Evolutionary conservation across 352 stramenopile genomes (phyloP).

Genomic region (Phytophthora agathidicida): DNA sequence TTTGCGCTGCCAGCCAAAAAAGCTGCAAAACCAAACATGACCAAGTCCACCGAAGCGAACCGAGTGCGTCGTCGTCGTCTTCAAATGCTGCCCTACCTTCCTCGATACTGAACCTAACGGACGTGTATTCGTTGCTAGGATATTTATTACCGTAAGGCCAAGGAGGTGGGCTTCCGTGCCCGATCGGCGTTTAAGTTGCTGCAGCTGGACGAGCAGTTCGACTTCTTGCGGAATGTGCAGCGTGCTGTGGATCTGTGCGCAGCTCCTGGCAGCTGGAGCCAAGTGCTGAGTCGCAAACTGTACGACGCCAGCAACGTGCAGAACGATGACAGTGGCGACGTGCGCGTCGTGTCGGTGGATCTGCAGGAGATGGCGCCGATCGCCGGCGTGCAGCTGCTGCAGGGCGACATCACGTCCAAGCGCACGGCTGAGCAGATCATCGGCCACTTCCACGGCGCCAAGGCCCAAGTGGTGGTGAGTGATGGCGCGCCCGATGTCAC

Average conservation of each 20-base stretch:
- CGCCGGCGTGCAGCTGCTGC: slow-evolving; percentile 93
- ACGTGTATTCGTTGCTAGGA: slow-evolving; percentile 43
- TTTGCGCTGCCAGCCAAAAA: background rate
- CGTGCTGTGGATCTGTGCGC: slow-evolving; percentile 98
- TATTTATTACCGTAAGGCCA: slow-evolving; percentile 93
- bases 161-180: slow-evolving; percentile 97
- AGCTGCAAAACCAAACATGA: slow-evolving; percentile 49
- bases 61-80: slow-evolving; percentile 38
- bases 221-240: slow-evolving; percentile 92
- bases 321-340: slow-evolving; percentile 31
- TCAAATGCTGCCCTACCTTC: too few species aligned
- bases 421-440: slow-evolving; percentile 97
- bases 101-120: slow-evolving; percentile 3
- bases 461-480: slow-evolving; percentile 98
- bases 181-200: slow-evolving; percentile 99
- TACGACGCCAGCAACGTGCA: slow-evolving; percentile 52
- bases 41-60: slow-evolving; percentile 67
- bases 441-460: slow-evolving; percentile 90
- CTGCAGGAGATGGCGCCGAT: slow-evolving; percentile 99
- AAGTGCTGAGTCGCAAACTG: slow-evolving; percentile 95
- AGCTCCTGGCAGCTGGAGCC: slow-evolving; percentile 97
- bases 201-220: slow-evolving; percentile 98
- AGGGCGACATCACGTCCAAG: slow-evolving; percentile 97
- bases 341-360: slow-evolving; percentile 97
- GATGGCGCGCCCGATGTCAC: slow-evolving; percentile 99